These are phyloP conservation scores for Ogataea chonburiensis DNA, from an alignment of 805 yeast species.

Conservation along the genomic window DNA sequence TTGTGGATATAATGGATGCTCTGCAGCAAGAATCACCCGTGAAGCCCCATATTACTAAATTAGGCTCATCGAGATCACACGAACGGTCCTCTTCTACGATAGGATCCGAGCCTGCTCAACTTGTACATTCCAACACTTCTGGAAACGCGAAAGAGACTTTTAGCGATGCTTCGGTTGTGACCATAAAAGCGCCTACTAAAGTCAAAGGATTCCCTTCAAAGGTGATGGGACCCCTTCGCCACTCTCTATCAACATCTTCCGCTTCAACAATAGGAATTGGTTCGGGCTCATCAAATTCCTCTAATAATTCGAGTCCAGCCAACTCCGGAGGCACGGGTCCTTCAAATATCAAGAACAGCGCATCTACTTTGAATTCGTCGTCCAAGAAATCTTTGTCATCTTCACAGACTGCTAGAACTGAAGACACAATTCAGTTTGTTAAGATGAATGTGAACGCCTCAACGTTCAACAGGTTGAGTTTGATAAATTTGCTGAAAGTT, in stretches of 20 bases:
- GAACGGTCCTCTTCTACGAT: constrained; percentile 11
- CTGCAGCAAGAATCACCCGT: constrained; percentile 18
- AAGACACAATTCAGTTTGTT: constrained; percentile 5
- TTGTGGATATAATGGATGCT: constrained; percentile 28
- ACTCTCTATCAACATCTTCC: constrained; percentile 15
- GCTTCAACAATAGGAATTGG: constrained; percentile 9
- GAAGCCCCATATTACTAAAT: constrained; percentile 5
- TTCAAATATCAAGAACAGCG: too few species aligned
- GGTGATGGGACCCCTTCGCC: constrained; percentile 22
- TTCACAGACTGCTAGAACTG: too few species aligned
- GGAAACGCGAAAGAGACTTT: background rate
- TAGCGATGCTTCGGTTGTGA: too few species aligned
- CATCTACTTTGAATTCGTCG: too few species aligned
- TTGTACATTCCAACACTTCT: background rate
- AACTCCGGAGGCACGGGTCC: background rate
- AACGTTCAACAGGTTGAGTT: constrained; percentile 17
- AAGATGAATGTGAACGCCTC: constrained; percentile 16
- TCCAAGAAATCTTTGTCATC: too few species aligned
- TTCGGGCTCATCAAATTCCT: constrained; percentile 9
- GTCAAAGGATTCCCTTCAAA: constrained; percentile 20
- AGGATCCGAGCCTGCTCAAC: constrained; percentile 4
- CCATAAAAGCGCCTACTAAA: constrained; percentile 9
- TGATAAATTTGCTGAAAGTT: constrained; percentile 32
- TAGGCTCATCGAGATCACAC: background rate
- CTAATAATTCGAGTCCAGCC: background rate